phyloP scores from a whole-genome alignment of 805 yeast species.

The Myxozyma neglecta region DNA sequence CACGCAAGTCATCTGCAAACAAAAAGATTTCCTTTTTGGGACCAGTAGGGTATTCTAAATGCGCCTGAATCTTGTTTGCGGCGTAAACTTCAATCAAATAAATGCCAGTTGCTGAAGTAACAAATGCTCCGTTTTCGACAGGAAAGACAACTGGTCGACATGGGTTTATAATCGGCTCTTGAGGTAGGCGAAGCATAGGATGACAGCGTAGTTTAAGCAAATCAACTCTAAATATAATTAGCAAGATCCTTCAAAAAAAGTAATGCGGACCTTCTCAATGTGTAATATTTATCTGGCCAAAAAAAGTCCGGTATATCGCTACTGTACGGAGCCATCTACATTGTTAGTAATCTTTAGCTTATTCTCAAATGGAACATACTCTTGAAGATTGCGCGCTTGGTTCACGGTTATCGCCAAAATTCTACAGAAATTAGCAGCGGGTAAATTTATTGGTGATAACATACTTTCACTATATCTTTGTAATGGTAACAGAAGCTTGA shows the following conservation, averaged over 20 bases:
- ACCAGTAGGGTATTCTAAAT: slow-evolving; percentile 64
- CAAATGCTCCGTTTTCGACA: slow-evolving; percentile 48
- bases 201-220: slow-evolving; percentile 74
- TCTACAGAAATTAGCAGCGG: too few relatives aligned
- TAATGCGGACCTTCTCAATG: slow-evolving; percentile 64
- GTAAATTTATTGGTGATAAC: too few relatives aligned
- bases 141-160: slow-evolving; percentile 51
- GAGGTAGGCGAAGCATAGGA: slow-evolving; percentile 72
- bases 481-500: too few relatives aligned
- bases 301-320: background rate
- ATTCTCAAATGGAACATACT: too few relatives aligned
- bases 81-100: slow-evolving; percentile 70
- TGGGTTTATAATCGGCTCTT: slow-evolving; percentile 47
- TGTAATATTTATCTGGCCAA: slow-evolving; percentile 63
- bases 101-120: slow-evolving; percentile 64
- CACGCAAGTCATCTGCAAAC: slow-evolving; percentile 49
- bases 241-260: background rate
- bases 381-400: too few relatives aligned
- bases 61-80: slow-evolving; percentile 57
- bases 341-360: too few relatives aligned
- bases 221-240: slow-evolving; percentile 49
- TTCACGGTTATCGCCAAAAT: too few relatives aligned
- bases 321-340: too few relatives aligned
- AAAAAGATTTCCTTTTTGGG: slow-evolving; percentile 55
- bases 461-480: too few relatives aligned